A percentile compares a stretch with the other conserved stretches of the same genome.
Conservation (phyloP, 2,329 filamentous ascomycete genomes). For the Colletotrichum chlorophyti region DNA sequence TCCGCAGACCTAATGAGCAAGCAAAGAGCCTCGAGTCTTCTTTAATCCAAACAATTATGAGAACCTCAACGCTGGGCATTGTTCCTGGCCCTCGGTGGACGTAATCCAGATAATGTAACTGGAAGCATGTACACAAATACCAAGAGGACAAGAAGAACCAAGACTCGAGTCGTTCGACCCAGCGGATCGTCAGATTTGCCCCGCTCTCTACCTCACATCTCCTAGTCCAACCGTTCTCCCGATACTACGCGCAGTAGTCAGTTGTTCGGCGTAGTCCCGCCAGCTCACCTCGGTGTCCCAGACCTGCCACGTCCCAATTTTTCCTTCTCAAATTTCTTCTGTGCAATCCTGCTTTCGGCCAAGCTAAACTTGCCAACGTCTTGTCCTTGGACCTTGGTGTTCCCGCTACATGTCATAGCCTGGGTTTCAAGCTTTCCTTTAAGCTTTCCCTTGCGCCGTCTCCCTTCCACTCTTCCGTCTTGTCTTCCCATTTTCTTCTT, state of each 20-base stretch:
- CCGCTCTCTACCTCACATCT: constrained; percentile 8
- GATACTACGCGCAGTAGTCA: no score
- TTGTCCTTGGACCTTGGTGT: not conserved
- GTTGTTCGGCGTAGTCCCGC: no score
- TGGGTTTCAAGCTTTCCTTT: constrained; percentile 18
- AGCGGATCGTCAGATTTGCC: constrained; percentile 22
- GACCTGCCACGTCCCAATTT: no score
- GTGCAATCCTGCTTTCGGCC: constrained; percentile 12
- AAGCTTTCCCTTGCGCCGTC: constrained; percentile 13
- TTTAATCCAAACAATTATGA: no score
- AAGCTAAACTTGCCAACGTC: no score
- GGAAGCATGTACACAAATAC: no score
- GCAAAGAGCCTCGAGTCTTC: no score
- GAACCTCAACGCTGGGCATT: no score
- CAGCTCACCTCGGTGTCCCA: no score
- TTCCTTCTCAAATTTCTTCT: not conserved
- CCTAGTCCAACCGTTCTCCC: no score
- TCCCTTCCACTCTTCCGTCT: constrained; percentile 17
- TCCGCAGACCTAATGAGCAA: no score
- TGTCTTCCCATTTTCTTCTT: not conserved
- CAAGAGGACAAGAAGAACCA: not conserved
- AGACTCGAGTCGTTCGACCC: constrained; percentile 7
- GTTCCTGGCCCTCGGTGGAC: not conserved
- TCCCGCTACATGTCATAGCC: constrained; percentile 19
- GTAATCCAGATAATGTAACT: no score